Evolutionary conservation across 2,329 filamentous ascomycete genomes (phyloP).

Genomic region (Scleromitrula shiraiana): DNA sequence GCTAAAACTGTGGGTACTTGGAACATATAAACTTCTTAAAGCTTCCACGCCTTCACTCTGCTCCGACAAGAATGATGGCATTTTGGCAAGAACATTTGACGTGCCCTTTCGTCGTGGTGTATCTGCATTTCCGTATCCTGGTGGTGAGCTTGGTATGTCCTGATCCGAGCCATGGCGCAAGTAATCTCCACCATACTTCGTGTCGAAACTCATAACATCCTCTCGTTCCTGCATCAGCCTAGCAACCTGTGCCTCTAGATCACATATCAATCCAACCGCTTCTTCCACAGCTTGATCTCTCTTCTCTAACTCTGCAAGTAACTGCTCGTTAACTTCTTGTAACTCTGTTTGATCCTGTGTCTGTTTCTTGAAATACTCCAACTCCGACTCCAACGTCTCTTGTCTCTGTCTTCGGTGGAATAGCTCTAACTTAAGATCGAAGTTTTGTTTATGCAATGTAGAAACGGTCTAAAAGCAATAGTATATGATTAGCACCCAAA

Average conservation of each 20-base stretch:
- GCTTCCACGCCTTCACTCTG: constrained; percentile 51
- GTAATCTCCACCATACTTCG: constrained; percentile 21
- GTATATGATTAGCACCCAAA: background rate
- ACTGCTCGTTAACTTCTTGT: constrained; percentile 48
- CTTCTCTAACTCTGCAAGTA: constrained; percentile 55
- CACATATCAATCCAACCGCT: constrained; percentile 61
- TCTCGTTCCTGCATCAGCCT: constrained; percentile 45
- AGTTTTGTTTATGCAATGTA: constrained; percentile 66
- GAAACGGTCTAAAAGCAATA: constrained; percentile 46
- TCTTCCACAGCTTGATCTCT: constrained; percentile 64
- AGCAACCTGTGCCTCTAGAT: constrained; percentile 52
- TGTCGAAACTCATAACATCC: constrained; percentile 44
- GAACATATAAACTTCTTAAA: constrained; percentile 48
- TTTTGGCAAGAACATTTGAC: constrained; percentile 40
- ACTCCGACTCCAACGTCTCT: constrained; percentile 46
- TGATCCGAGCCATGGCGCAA: constrained; percentile 16
- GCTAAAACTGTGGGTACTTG: constrained; percentile 34
- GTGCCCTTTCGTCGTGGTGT: background rate
- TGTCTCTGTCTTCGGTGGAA: constrained; percentile 62
- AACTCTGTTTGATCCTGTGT: constrained; percentile 39
- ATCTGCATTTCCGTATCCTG: constrained; percentile 11
- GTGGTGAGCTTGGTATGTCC: constrained; percentile 22
- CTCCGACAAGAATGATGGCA: constrained; percentile 60
- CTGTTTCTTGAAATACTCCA: constrained; percentile 43
- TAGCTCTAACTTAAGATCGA: constrained; percentile 66